Evolutionary conservation across 1,284 basidiomycete species (phyloP), one percentile per base, ranked within the genome.

Genomic region (Sporisorium reilianum): DNA sequence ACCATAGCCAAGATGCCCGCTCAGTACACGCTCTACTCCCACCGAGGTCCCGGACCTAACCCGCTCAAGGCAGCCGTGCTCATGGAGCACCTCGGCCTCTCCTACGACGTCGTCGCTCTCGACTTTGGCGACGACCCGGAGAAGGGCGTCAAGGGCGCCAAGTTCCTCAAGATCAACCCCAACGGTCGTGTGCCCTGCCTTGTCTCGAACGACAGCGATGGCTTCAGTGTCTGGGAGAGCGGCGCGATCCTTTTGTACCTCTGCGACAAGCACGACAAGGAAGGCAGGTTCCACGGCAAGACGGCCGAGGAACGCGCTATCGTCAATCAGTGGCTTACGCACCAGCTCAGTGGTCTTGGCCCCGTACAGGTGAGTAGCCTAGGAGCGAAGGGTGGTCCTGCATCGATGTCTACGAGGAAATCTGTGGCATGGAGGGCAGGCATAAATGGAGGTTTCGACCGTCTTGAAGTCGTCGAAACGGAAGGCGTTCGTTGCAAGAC

Each of bases 21-120:
- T 48, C 77, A 80, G 38, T 80, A 79, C 75, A 80, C 78, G n/a
- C 71, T 80, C 25, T 80, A 80, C 61, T 68, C 75, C 6, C 78
- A 80, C 65, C 61, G 49, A 18, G 79, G 77, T 40, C 58, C 65
- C 26, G 80, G 78, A 16, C 80, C 80, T 11, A 82, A 81, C 65
- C 80, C 80, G 0, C 67, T 76, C 58, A 82, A 82, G 71, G 62
- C 61, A 1, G 80, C 78, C 18, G 64, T 78, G 22, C 53, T 81
- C 14, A 56, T 82, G 51, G 80, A 82, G 75, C 60, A 74, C 26
- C 77, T 83, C 25, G 79, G 79, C 45, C 41, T 80, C 23, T 52
- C 57, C 0, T 83, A 81, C 64, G 75, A 82, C 7, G 66, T 79
- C 14, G 63, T 77, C 11, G 51, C 67, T 2, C 67, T 80, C 34